These are phyloP conservation scores for Geotrichum candidum DNA, from an alignment of 1,139 yeast genomes.

Conservation along the genomic window DNA sequence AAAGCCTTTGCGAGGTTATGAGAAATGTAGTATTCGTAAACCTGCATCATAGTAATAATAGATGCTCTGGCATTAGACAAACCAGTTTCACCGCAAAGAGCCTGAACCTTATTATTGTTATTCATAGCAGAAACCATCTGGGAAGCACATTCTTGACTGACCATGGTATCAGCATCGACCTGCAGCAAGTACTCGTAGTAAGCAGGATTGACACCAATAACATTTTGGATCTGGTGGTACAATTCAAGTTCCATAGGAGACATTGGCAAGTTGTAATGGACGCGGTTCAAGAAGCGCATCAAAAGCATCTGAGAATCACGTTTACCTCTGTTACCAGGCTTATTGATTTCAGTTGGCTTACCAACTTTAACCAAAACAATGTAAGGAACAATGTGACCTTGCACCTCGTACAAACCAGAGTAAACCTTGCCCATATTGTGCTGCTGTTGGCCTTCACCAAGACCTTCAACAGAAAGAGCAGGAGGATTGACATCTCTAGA, in stretches of 20 bases:
- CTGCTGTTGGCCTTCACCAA: slow-evolving; percentile 40
- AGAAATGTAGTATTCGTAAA: slow-evolving; percentile 41
- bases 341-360: slow-evolving; percentile 37
- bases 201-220: slow-evolving; percentile 42
- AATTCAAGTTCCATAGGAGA: slow-evolving; percentile 40
- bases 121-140: slow-evolving; percentile 37
- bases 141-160: slow-evolving; percentile 35
- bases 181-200: slow-evolving; percentile 39
- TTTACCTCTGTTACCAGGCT: slow-evolving; percentile 42
- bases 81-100: slow-evolving; percentile 42
- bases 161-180: slow-evolving; percentile 43
- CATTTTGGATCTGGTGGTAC: slow-evolving; percentile 40
- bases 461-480: slow-evolving; percentile 36
- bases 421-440: slow-evolving; percentile 40
- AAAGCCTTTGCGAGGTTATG: slow-evolving; percentile 41
- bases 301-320: slow-evolving; percentile 41
- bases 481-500: slow-evolving; percentile 39
- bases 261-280: slow-evolving; percentile 40
- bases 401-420: slow-evolving; percentile 39
- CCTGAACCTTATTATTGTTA: slow-evolving; percentile 36
- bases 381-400: slow-evolving; percentile 42
- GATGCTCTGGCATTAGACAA: slow-evolving; percentile 37
- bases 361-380: slow-evolving; percentile 41
- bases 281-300: slow-evolving; percentile 40
- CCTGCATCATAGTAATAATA: slow-evolving; percentile 41